Conservation (phyloP, 2,329 filamentous ascomycete species). For the Arthrobotrys entomopaga region DNA sequence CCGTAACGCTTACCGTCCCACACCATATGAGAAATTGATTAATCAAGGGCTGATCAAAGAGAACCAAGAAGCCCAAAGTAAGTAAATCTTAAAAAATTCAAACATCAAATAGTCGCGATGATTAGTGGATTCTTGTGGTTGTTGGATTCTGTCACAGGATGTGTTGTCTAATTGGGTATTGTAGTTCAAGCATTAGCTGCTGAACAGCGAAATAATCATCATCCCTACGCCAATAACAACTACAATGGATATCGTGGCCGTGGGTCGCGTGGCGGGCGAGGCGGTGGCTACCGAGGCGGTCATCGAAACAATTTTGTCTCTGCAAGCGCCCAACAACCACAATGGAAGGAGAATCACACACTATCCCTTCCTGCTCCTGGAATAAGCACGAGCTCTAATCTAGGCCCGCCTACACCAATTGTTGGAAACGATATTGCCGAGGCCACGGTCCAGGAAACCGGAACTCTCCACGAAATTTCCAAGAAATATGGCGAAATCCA, state of each 20-base stretch:
- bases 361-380: constrained; percentile 16
- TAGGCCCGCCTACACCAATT: constrained; percentile 41
- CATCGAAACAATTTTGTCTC: constrained; percentile 22
- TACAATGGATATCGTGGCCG: constrained; percentile 41
- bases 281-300: constrained; percentile 22
- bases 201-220: constrained; percentile 32
- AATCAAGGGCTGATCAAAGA: constrained; percentile 49
- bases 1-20: constrained; percentile 52
- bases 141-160: constrained; percentile 9
- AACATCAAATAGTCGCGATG: not conserved
- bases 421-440: constrained; percentile 42
- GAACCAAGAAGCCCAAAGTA: constrained; percentile 48
- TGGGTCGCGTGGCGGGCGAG: constrained; percentile 32
- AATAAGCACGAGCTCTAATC: constrained; percentile 7
- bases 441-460: constrained; percentile 25
- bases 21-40: constrained; percentile 41
- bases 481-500: constrained; percentile 42
- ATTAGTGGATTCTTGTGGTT: not conserved
- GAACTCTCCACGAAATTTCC: constrained; percentile 41
- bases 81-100: not conserved
- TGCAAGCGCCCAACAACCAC: constrained; percentile 33
- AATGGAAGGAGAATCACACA: constrained; percentile 32
- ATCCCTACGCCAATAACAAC: constrained; percentile 21
- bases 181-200: constrained; percentile 20
- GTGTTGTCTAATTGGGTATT: constrained; percentile 9